These are phyloP conservation scores for Cantharellus anzutake DNA, from an alignment of 768 basidiomycete species.

Conservation along the genomic window DNA sequence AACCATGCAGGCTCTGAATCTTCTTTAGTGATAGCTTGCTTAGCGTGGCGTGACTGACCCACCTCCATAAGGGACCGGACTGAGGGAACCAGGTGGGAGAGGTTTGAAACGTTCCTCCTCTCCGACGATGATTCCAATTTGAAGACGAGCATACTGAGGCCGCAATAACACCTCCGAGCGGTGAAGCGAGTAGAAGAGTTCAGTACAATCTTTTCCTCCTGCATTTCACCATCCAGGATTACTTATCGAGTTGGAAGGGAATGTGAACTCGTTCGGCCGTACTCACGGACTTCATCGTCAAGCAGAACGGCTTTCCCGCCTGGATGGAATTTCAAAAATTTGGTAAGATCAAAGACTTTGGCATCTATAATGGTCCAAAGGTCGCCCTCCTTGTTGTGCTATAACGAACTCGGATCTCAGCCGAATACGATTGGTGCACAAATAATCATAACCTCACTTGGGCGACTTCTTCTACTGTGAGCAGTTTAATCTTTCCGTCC, in stretches of 20 bases:
- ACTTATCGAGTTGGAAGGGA: background rate
- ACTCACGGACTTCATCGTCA: slow-evolving; percentile 45
- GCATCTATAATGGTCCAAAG: slow-evolving; percentile 78
- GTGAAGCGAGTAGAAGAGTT: slow-evolving; percentile 72
- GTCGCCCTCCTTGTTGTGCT: slow-evolving; percentile 68
- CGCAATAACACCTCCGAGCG: slow-evolving; percentile 58
- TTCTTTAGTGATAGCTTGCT: background rate
- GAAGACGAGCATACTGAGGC: slow-evolving; percentile 56
- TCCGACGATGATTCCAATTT: slow-evolving; percentile 42
- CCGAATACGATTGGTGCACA: too few relatives aligned
- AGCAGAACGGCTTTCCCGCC: slow-evolving; percentile 61
- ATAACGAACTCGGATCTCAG: background rate
- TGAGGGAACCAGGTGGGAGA: slow-evolving; percentile 40
- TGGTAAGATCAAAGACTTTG: slow-evolving; percentile 66
- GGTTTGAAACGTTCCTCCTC: slow-evolving; percentile 36
- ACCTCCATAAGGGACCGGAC: slow-evolving; percentile 51
- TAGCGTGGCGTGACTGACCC: background rate
- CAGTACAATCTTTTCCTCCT: slow-evolving; percentile 60
- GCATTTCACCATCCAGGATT: background rate
- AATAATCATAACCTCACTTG: too few relatives aligned
- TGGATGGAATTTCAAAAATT: slow-evolving; percentile 70
- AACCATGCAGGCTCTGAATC: slow-evolving; percentile 63
- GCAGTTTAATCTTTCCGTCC: too few relatives aligned
- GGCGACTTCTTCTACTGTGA: too few relatives aligned
- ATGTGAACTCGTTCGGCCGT: background rate